Evolutionary conservation across 148 eudicot genomes (phyloP).

Genomic region (Amaranthus palmeri): DNA sequence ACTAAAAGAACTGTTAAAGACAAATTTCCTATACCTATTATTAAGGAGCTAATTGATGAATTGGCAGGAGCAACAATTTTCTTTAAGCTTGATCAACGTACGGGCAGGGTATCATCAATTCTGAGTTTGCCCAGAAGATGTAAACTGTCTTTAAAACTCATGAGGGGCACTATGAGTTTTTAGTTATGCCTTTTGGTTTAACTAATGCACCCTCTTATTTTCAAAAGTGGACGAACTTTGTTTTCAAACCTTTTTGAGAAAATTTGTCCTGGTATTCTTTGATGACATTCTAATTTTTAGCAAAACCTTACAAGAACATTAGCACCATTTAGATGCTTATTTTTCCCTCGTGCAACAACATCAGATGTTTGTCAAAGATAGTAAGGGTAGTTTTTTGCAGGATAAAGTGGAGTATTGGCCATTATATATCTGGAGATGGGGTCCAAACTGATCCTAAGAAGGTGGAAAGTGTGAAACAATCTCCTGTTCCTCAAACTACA

Average conservation of each 20-base stretch:
- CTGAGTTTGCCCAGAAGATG: too few relatives aligned
- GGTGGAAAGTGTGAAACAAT: background rate
- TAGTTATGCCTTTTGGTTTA: too few relatives aligned
- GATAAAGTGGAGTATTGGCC: too few relatives aligned
- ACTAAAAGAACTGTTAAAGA: background rate
- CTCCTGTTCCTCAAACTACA: background rate
- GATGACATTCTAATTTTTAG: background rate
- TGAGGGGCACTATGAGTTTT: background rate
- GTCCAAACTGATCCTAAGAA: background rate
- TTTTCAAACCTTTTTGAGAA: background rate
- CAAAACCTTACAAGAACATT: background rate
- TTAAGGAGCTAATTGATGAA: constrained; percentile 5
- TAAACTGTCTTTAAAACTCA: background rate
- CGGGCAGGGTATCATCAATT: background rate
- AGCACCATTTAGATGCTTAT: background rate
- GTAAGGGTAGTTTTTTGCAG: too few relatives aligned
- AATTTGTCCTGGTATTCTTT: background rate
- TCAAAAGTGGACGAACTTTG: too few relatives aligned
- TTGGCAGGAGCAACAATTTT: background rate
- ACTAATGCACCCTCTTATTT: too few relatives aligned
- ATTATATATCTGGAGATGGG: too few relatives aligned
- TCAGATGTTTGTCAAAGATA: too few relatives aligned
- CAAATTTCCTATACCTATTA: background rate
- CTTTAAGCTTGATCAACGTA: background rate
- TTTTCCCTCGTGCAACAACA: too few relatives aligned